Evolutionary conservation across 2,329 filamentous ascomycete genomes (phyloP).

Genomic region (Claviceps paspali): DNA sequence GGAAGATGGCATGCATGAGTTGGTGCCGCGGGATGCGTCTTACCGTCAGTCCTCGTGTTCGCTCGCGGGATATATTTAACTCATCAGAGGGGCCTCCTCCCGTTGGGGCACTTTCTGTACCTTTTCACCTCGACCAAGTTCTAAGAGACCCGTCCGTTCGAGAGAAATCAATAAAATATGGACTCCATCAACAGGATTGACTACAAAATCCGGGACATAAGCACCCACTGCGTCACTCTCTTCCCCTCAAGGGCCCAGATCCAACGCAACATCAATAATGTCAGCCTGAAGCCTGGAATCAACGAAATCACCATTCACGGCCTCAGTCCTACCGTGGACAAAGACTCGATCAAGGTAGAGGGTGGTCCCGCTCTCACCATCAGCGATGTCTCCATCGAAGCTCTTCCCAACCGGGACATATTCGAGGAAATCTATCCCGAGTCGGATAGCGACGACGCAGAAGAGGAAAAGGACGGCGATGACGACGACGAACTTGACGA

Average conservation of each 20-base stretch:
- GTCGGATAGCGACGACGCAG: constrained; percentile 12
- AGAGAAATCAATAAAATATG: constrained; percentile 16
- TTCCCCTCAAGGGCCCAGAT: constrained; percentile 47
- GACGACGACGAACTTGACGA: constrained; percentile 15
- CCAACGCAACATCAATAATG: constrained; percentile 40
- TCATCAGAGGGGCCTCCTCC: too few relatives aligned
- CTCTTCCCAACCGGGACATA: constrained; percentile 33
- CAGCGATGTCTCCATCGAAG: constrained; percentile 44
- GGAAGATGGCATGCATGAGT: too few relatives aligned
- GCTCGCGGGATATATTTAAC: too few relatives aligned
- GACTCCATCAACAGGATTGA: constrained; percentile 27
- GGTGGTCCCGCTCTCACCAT: constrained; percentile 40
- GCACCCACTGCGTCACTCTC: constrained; percentile 46
- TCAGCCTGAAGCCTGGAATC: constrained; percentile 30
- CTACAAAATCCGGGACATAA: constrained; percentile 40
- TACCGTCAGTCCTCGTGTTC: too few relatives aligned
- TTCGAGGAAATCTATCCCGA: constrained; percentile 37
- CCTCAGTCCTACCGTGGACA: constrained; percentile 38
- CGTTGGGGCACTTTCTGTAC: too few relatives aligned
- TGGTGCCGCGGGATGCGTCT: too few relatives aligned
- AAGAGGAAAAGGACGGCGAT: constrained; percentile 1
- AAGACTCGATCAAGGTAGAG: constrained; percentile 46
- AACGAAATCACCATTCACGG: constrained; percentile 44
- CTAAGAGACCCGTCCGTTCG: too few relatives aligned
- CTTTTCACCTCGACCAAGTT: too few relatives aligned